Percentiles rank a stretch among this genome's conserved stretches.
Conservation (phyloP, 169 alveolate genomes). For the Perkinsus chesapeaki region DNA sequence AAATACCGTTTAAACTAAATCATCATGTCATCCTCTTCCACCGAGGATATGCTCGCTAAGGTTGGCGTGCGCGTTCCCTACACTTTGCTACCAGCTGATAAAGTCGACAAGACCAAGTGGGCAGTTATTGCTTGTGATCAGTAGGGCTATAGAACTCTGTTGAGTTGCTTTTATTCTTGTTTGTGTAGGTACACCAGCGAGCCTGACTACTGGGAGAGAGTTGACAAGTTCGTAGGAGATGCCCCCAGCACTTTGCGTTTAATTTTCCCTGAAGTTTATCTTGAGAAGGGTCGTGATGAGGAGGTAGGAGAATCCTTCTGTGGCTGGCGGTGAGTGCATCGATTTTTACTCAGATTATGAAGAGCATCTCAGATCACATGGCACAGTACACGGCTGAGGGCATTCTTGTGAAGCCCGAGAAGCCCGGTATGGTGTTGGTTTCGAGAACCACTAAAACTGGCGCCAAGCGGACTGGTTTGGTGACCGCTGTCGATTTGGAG, state of each 20-base stretch:
- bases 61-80: slow-evolving; percentile 29
- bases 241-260: slow-evolving; percentile 28
- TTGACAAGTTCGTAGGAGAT: slow-evolving; percentile 17
- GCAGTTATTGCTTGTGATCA: slow-evolving; percentile 32
- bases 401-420: slow-evolving; percentile 3
- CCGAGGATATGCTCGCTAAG: slow-evolving; percentile 1
- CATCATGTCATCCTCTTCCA: background rate
- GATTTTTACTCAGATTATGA: slow-evolving; percentile 11
- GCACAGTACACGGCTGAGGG: background rate
- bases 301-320: no score
- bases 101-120: slow-evolving; percentile 26
- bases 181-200: slow-evolving; percentile 15
- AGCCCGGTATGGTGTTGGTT: slow-evolving; percentile 11
- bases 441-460: slow-evolving; percentile 20
- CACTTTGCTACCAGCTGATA: slow-evolving; percentile 25
- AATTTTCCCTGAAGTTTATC: slow-evolving; percentile 26
- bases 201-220: slow-evolving; percentile 21
- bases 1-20: background rate
- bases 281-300: slow-evolving; percentile 15
- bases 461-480: slow-evolving; percentile 19
- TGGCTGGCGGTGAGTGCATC: no score
- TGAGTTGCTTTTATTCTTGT: background rate
- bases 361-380: slow-evolving; percentile 11
- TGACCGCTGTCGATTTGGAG: slow-evolving; percentile 26
- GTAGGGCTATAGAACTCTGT: background rate